These are phyloP conservation scores for Ambrosiella beaveri DNA, from an alignment of 2,329 filamentous ascomycete genomes.

Conservation along the genomic window DNA sequence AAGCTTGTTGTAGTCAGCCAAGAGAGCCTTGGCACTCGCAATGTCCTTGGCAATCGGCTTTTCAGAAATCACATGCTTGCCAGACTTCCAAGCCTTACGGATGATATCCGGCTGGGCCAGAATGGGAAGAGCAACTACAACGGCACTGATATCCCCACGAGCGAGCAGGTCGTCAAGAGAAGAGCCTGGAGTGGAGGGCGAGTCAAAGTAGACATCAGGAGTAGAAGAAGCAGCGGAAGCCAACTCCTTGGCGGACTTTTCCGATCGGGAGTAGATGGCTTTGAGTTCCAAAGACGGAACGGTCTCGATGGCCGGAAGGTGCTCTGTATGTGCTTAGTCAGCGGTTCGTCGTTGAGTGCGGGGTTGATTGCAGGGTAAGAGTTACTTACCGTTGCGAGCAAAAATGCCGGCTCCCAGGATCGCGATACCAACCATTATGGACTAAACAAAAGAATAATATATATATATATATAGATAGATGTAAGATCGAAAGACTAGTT, in stretches of 20 bases:
- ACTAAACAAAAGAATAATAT: background rate
- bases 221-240: background rate
- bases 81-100: slow-evolving; percentile 39
- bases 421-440: slow-evolving; percentile 30
- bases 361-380: background rate
- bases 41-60: slow-evolving; percentile 50
- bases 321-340: slow-evolving; percentile 15
- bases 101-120: slow-evolving; percentile 40
- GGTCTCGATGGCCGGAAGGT: slow-evolving; percentile 38
- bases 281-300: slow-evolving; percentile 35
- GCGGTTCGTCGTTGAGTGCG: background rate
- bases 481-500: background rate
- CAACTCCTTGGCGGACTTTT: slow-evolving; percentile 32
- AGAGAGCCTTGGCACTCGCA: slow-evolving; percentile 24
- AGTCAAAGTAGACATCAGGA: slow-evolving; percentile 12
- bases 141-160: slow-evolving; percentile 35
- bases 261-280: slow-evolving; percentile 48
- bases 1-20: slow-evolving; percentile 20
- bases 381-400: slow-evolving; percentile 32
- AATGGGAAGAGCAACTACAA: slow-evolving; percentile 48
- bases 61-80: slow-evolving; percentile 54
- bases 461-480: background rate
- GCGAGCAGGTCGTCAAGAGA: slow-evolving; percentile 33
- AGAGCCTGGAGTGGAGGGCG: slow-evolving; percentile 24
- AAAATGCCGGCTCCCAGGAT: slow-evolving; percentile 49